These are phyloP conservation scores for Trichoderma asperellum DNA, from an alignment of 2,329 filamentous ascomycete genomes.

Conservation along the genomic window DNA sequence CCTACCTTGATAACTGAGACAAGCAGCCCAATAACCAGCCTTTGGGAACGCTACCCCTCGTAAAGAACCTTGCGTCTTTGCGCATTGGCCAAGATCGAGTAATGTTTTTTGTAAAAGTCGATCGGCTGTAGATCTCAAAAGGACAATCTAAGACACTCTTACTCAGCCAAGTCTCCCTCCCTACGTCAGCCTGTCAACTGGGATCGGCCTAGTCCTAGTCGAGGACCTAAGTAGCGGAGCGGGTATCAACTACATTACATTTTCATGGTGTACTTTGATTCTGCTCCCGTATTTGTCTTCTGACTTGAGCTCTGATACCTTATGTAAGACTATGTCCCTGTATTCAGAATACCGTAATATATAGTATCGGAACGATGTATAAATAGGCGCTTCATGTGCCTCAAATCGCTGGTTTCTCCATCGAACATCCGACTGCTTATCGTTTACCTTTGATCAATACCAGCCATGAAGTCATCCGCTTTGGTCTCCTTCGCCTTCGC, in stretches of 20 bases:
- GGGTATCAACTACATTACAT: neutral
- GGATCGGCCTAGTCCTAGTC: conserved; percentile 2
- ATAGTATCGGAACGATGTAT: neutral
- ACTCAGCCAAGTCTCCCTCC: neutral
- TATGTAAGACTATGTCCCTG: neutral
- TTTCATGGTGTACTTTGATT: neutral
- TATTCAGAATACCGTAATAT: neutral
- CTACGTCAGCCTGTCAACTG: neutral
- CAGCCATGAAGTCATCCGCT: neutral
- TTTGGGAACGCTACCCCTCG: neutral
- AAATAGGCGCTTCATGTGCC: neutral
- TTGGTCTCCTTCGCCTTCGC: neutral
- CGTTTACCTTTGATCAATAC: neutral
- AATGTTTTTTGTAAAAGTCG: neutral
- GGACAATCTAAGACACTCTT: neutral
- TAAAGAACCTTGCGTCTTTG: neutral
- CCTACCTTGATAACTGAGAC: neutral
- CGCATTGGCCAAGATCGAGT: neutral
- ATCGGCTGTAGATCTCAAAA: neutral
- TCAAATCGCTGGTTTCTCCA: neutral
- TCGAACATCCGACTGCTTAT: neutral
- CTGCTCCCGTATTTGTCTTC: neutral
- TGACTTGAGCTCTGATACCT: too few relatives aligned
- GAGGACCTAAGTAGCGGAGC: neutral
- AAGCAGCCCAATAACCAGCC: conserved; percentile 1